Evolutionary conservation across 2,329 filamentous ascomycete species (phyloP).

Genomic region (Reticulascus tulasneorum): DNA sequence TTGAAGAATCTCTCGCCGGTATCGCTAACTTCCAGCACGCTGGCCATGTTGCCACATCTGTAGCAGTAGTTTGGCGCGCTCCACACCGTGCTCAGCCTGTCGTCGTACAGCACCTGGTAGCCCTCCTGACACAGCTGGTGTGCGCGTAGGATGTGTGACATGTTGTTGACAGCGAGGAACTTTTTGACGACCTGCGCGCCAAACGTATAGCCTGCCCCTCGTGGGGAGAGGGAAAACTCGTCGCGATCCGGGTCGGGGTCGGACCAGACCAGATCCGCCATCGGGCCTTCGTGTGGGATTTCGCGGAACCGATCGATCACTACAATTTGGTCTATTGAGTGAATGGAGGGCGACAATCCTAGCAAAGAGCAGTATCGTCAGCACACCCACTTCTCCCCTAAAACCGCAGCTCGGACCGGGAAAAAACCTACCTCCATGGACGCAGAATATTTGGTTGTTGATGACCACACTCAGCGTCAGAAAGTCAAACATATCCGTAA

Average conservation of each 20-base stretch:
- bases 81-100: slow-evolving; percentile 93
- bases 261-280: slow-evolving; percentile 99
- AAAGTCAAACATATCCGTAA: slow-evolving; percentile 99
- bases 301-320: slow-evolving; percentile 98
- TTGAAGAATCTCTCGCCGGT: slow-evolving; percentile 94
- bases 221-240: slow-evolving; percentile 90
- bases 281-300: slow-evolving; percentile 96
- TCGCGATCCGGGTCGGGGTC: slow-evolving; percentile 96
- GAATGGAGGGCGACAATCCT: slow-evolving; percentile 84
- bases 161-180: slow-evolving; percentile 93
- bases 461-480: slow-evolving; percentile 95
- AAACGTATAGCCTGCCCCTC: slow-evolving; percentile 95
- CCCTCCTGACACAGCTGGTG: slow-evolving; percentile 98
- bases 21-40: slow-evolving; percentile 92
- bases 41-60: slow-evolving; percentile 93
- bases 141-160: slow-evolving; percentile 96
- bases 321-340: slow-evolving; percentile 99
- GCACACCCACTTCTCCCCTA: not conserved
- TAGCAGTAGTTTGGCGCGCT: slow-evolving; percentile 97
- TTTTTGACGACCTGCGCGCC: slow-evolving; percentile 97
- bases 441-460: slow-evolving; percentile 98
- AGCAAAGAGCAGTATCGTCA: not conserved
- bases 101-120: slow-evolving; percentile 94
- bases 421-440: slow-evolving; percentile 69
- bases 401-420: not conserved